Conservation (phyloP, 2,329 filamentous ascomycete genomes). For the Myriosclerotinia curreyana region DNA sequence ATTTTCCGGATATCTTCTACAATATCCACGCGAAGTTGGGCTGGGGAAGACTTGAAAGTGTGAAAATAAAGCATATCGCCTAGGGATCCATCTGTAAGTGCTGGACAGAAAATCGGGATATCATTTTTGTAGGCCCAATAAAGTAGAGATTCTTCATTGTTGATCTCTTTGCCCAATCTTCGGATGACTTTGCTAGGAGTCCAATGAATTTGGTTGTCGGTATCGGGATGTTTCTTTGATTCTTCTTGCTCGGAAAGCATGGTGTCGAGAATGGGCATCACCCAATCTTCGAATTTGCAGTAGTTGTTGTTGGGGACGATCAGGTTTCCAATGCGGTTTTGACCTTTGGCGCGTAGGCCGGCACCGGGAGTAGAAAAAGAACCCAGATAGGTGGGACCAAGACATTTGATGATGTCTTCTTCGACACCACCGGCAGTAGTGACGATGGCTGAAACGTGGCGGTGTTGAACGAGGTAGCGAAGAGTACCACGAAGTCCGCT, state of each 20-base stretch:
- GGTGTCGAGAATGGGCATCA: slow-evolving; percentile 88
- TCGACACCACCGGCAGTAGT: slow-evolving; percentile 94
- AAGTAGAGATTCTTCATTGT: slow-evolving; percentile 85
- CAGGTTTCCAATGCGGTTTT: slow-evolving; percentile 95
- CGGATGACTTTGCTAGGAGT: slow-evolving; percentile 91
- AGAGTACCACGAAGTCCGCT: slow-evolving; percentile 89
- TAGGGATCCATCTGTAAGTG: slow-evolving; percentile 88
- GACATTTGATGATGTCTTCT: slow-evolving; percentile 97
- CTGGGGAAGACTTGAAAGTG: slow-evolving; percentile 84
- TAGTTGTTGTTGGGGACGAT: slow-evolving; percentile 97
- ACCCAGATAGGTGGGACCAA: slow-evolving; percentile 89
- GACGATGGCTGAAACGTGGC: slow-evolving; percentile 87
- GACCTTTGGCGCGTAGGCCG: slow-evolving; percentile 74
- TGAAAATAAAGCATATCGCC: slow-evolving; percentile 99
- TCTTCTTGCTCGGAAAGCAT: slow-evolving; percentile 94
- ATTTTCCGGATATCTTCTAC: slow-evolving; percentile 90
- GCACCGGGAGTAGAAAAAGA: slow-evolving; percentile 77
- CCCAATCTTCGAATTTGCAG: slow-evolving; percentile 96
- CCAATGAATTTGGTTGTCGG: slow-evolving; percentile 66
- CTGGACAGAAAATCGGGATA: slow-evolving; percentile 96
- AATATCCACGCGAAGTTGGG: slow-evolving; percentile 81
- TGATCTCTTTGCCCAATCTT: slow-evolving; percentile 88
- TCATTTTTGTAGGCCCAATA: slow-evolving; percentile 96
- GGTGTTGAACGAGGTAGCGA: slow-evolving; percentile 89
- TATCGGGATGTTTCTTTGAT: slow-evolving; percentile 56